phyloP scores from a whole-genome alignment of 2,329 filamentous ascomycete genomes.

The Penicillium sp. region DNA sequence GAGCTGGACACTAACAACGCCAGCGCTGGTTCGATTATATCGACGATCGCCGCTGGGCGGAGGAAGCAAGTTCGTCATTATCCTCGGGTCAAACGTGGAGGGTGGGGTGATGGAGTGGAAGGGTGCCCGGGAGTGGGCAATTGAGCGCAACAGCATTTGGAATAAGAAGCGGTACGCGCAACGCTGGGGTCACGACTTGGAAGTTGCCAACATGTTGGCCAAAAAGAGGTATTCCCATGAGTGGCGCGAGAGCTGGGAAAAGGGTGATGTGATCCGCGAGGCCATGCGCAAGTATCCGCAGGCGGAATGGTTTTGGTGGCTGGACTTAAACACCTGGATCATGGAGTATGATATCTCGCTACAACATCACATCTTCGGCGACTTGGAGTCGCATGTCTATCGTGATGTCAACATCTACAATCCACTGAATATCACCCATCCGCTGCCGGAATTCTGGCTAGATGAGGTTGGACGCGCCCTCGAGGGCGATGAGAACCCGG shows the following conservation, averaged over 20 bases:
- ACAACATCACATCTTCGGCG: conserved; percentile 82
- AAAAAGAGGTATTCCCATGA: conserved; percentile 98
- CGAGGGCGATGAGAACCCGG: conserved; percentile 67
- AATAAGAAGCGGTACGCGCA: conserved; percentile 89
- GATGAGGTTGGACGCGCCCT: conserved; percentile 67
- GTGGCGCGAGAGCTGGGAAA: conserved; percentile 99
- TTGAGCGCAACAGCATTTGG: conserved; percentile 88
- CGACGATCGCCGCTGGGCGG: conserved; percentile 70
- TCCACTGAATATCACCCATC: conserved; percentile 87
- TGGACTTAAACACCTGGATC: conserved; percentile 94
- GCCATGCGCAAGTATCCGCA: conserved; percentile 89
- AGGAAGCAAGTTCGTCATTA: conserved; percentile 86
- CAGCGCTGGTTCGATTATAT: conserved; percentile 57
- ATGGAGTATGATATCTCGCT: conserved; percentile 94
- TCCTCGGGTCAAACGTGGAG: conserved; percentile 86
- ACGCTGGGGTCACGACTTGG: conserved; percentile 89
- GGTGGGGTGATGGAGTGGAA: conserved; percentile 99
- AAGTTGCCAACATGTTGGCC: conserved; percentile 97
- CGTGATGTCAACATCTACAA: conserved; percentile 97
- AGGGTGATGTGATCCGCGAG: conserved; percentile 87
- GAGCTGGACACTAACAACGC: not conserved
- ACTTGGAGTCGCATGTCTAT: conserved; percentile 68
- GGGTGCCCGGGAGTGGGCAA: conserved; percentile 92
- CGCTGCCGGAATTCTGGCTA: conserved; percentile 66
- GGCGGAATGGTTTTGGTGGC: conserved; percentile 99